Evolutionary conservation across 768 basidiomycete species (phyloP).

Genomic region (Amanita pallidorosea): DNA sequence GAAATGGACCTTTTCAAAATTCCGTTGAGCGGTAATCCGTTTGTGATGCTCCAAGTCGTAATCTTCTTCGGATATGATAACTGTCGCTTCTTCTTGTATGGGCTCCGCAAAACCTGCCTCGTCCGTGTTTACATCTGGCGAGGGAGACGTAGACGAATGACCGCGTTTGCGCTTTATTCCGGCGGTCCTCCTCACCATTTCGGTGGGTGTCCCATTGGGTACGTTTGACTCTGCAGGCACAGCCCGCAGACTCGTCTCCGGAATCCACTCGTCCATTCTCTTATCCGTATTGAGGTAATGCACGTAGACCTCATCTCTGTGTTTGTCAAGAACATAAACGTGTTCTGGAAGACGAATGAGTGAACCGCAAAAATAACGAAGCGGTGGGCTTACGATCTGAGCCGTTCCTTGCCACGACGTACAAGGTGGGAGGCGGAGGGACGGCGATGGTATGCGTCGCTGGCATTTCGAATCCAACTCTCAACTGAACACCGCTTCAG

Average conservation of each 20-base stretch:
- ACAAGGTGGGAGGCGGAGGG: slow-evolving; percentile 16
- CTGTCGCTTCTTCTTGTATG: slow-evolving; percentile 20
- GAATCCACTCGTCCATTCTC: slow-evolving; percentile 66
- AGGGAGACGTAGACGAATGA: slow-evolving; percentile 3
- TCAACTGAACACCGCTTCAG: not conserved
- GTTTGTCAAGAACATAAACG: slow-evolving; percentile 44
- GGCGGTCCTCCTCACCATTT: not conserved
- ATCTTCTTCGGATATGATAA: slow-evolving; percentile 53
- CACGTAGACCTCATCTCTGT: slow-evolving; percentile 48
- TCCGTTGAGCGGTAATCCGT: slow-evolving; percentile 58
- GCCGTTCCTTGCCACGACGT: slow-evolving; percentile 23
- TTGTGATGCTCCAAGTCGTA: slow-evolving; percentile 53
- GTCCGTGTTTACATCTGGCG: slow-evolving; percentile 2
- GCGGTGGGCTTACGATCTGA: slow-evolving; percentile 16
- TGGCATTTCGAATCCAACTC: slow-evolving; percentile 16
- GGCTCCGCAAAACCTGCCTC: slow-evolving; percentile 6
- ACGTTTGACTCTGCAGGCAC: slow-evolving; percentile 21
- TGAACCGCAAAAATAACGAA: slow-evolving; percentile 5
- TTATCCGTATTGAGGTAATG: slow-evolving; percentile 65
- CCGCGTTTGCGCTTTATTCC: slow-evolving; percentile 9
- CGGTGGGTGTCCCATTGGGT: slow-evolving; percentile 13
- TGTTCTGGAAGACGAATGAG: slow-evolving; percentile 20
- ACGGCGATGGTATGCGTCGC: slow-evolving; percentile 17
- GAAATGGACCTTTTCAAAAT: slow-evolving; percentile 82
- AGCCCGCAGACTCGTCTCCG: slow-evolving; percentile 23